Conservation (phyloP, 2,329 filamentous ascomycete genomes). For the Ophiostoma fasciatum region DNA sequence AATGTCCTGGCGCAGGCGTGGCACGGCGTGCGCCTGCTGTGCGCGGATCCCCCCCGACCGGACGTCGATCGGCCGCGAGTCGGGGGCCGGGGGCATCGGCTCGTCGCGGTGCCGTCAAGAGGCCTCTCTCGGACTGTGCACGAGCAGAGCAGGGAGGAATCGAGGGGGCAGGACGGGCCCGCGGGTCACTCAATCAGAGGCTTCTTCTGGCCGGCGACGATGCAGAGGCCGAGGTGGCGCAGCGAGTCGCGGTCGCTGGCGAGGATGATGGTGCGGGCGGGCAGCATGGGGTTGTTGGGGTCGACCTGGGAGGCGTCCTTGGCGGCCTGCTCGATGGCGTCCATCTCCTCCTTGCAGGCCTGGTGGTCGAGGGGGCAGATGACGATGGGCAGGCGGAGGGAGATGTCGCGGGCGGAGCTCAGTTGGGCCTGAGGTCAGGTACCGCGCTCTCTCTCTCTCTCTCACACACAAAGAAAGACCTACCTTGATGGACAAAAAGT, state of each 20-base stretch:
- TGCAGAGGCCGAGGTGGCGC: conserved; percentile 45
- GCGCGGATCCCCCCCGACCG: too few species aligned
- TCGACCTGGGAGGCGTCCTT: conserved; percentile 83
- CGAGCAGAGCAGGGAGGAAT: too few species aligned
- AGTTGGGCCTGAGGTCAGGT: conserved; percentile 55
- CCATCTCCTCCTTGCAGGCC: conserved; percentile 96
- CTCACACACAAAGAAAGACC: neutral
- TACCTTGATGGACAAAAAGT: conserved; percentile 89
- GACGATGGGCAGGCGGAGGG: conserved; percentile 80
- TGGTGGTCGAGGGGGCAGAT: conserved; percentile 93
- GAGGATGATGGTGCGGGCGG: conserved; percentile 66
- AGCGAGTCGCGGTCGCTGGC: conserved; percentile 56
- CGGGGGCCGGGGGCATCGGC: too few species aligned
- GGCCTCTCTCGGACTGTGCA: too few species aligned
- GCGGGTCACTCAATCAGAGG: conserved; percentile 46
- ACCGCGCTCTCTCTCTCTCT: too few species aligned
- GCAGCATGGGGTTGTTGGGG: conserved; percentile 83
- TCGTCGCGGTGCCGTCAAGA: too few species aligned
- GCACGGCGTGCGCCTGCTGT: too few species aligned
- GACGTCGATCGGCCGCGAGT: too few species aligned
- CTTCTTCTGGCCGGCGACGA: conserved; percentile 50
- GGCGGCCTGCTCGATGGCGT: conserved; percentile 89
- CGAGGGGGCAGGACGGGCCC: too few species aligned
- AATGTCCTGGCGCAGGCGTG: too few species aligned
- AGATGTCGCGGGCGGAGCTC: conserved; percentile 75